Base-by-base conservation (phyloP, 805 yeast species). In the Zygotorulaspora florentina region DNA sequence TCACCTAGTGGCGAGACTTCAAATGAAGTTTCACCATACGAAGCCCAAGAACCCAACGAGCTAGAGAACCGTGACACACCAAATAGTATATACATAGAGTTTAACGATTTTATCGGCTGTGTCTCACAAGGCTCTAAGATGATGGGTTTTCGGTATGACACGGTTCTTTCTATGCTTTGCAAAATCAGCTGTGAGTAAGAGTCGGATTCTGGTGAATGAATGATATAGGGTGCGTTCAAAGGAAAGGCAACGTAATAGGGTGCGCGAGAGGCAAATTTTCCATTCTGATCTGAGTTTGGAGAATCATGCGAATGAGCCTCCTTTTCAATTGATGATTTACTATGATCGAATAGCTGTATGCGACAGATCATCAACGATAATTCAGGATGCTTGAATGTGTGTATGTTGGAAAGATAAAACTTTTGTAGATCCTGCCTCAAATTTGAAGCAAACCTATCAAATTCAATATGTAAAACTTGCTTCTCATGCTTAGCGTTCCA, bases 231-330 rank as follows among this genome's bases (percentile, higher is more conserved):
- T 2, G 90, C 80, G 43, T 82, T 80, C 49, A 73, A 53, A 0
- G 91, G 90, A 1, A 86, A 67, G 0, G 83, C 87, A 12, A 87
- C 56, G 53, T 83, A 85, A 50, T 74, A 77, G 0, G 93, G 85
- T 48, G 68, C 75, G 47, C 81, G 71, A 0, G 88, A 78, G 0
- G 74, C 50, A 5, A 80, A 69, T 67, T 79, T 33, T 5, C 36
- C 20, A n/a, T 13, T 16, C n/a, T 33, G 16, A 16, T 5, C 20
- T 7, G 13, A n/a, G 20, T 16, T 13, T 13, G 6, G 7, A 16
- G 16, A n/a, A 33, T 4, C 20, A 5, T 20, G 25, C 25, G 25
- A 20, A 20, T 20, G 25, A 8, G 26, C 13, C 13, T 18, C 33
- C 6, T 20, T 25, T 26, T 16, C 13, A 23, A 15, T 12, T 40